A percentile compares a stretch with the other conserved stretches of the same genome.
These are phyloP conservation scores for Hypoxylon sp. DNA, from an alignment of 2,329 filamentous ascomycete species.

Conservation along the genomic window DNA sequence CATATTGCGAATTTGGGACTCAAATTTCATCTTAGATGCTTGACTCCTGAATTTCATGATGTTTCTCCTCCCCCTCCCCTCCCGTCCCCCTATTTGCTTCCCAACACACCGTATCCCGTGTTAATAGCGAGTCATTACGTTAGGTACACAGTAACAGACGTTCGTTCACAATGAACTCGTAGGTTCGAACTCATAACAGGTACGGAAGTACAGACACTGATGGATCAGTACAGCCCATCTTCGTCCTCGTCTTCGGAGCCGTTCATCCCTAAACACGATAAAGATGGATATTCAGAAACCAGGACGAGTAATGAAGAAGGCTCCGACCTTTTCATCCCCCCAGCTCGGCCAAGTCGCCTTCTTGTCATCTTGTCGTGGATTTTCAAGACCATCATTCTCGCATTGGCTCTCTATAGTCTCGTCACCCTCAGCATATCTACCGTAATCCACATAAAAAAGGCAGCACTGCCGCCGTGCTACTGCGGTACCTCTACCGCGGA, in stretches of 20 bases:
- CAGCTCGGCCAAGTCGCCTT: conserved; percentile 1
- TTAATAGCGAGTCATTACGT: not conserved
- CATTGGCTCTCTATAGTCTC: conserved; percentile 1
- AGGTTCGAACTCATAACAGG: not conserved
- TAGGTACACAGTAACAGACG: not conserved
- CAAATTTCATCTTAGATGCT: conserved; percentile 1
- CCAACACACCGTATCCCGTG: not conserved
- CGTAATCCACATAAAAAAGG: not conserved
- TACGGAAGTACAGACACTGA: not conserved
- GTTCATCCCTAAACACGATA: not conserved
- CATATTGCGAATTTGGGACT: not conserved
- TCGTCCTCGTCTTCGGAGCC: conserved; percentile 9
- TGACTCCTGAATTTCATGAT: not conserved
- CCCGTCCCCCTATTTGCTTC: not conserved
- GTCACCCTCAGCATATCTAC: conserved; percentile 14
- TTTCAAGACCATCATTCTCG: not conserved
- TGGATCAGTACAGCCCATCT: not conserved
- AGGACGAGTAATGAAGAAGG: conserved; percentile 10
- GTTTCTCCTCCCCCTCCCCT: not conserved
- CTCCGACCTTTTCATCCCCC: not conserved
- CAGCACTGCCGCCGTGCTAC: not conserved
- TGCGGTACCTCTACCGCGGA: conserved; percentile 6
- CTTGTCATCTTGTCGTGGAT: not conserved
- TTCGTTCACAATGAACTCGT: not conserved
- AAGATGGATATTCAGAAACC: conserved; percentile 9